Conservation (phyloP, 805 yeast genomes). For the Cyberlindnera amylophila region DNA sequence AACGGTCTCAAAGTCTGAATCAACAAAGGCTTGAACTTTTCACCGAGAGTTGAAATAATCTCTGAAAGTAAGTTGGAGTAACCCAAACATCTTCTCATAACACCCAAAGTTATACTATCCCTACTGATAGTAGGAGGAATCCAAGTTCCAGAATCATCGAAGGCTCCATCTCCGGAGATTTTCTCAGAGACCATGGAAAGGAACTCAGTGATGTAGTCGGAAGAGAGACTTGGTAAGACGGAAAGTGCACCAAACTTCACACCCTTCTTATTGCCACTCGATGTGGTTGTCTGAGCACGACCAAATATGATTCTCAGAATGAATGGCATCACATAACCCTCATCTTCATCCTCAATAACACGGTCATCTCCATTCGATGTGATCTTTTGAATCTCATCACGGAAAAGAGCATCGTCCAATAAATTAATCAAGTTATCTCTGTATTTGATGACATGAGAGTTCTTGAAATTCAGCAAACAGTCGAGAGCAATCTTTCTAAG, state of each 20-base stretch:
- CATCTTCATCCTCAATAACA: constrained; percentile 59
- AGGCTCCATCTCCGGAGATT: constrained; percentile 33
- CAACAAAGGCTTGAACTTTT: constrained; percentile 46
- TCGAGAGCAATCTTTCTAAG: constrained; percentile 72
- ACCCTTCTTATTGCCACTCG: constrained; percentile 68
- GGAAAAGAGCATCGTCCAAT: constrained; percentile 76
- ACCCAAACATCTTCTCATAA: constrained; percentile 55
- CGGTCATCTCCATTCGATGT: constrained; percentile 48
- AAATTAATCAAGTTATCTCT: constrained; percentile 68
- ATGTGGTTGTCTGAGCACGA: constrained; percentile 65
- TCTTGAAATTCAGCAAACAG: constrained; percentile 62
- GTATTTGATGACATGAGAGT: constrained; percentile 58
- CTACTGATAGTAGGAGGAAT: constrained; percentile 14
- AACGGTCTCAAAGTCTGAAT: constrained; percentile 33
- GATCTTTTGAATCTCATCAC: constrained; percentile 76
- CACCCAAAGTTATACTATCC: constrained; percentile 27
- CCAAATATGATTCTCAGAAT: constrained; percentile 81
- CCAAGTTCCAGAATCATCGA: constrained; percentile 16
- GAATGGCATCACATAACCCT: constrained; percentile 58
- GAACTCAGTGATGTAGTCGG: constrained; percentile 52
- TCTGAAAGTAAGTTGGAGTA: constrained; percentile 60
- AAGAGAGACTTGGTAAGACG: constrained; percentile 53
- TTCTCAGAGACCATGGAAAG: constrained; percentile 58
- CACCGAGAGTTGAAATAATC: constrained; percentile 55
- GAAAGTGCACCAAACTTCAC: constrained; percentile 68